Base-by-base conservation (phyloP, 257 asterid species). In the Scutellaria galericulata region DNA sequence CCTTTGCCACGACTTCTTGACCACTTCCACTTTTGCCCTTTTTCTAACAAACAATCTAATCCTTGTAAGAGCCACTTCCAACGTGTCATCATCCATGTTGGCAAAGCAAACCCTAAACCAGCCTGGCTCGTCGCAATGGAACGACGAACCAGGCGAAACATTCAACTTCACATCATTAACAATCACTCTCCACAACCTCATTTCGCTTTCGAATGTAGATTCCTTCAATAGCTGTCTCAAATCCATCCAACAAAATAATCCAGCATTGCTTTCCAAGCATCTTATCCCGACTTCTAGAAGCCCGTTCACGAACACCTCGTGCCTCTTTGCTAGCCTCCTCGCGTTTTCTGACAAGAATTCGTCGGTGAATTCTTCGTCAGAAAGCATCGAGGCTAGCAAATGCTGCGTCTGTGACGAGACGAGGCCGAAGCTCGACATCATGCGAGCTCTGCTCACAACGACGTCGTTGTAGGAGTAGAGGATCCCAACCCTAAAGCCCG, bases 71-170 rank as follows among this genome's bases (percentile, higher is more conserved):
- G 98, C 96, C 18, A 80, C 48, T 0, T 77, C 82, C 60, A 93
- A 44, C 0, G 88, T 93, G 12, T 71, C 81, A 7, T 81, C 90
- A 3, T 87, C 95, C 95, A 90, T 86, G 39, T 93, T 90, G 0
- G 98, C 98, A 22, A 93, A 86, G 59, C 98, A 93, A 75, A 86
- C 95, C 60, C 98, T 78, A 27, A 88, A 93, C 96, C 96, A 93
- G 3, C 97, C 98, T 0, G 98, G 95, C 22, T 93, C 98, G 20
- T 45, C 18, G 79, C 97, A 88, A 8, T 87, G 87, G 24, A 88
- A 92, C 0, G 97, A 90, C 4, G 80, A 63, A 0, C 98, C 98
- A 0, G 98, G 98, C 0, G 98, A 93, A 0, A 93, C 87, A 4
- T 93, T 93, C 0, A 93, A 81, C 84, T 87, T 90, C 31, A 88